Conservation (phyloP, 2,329 filamentous ascomycete species). For the Celoporthe dispersa region DNA sequence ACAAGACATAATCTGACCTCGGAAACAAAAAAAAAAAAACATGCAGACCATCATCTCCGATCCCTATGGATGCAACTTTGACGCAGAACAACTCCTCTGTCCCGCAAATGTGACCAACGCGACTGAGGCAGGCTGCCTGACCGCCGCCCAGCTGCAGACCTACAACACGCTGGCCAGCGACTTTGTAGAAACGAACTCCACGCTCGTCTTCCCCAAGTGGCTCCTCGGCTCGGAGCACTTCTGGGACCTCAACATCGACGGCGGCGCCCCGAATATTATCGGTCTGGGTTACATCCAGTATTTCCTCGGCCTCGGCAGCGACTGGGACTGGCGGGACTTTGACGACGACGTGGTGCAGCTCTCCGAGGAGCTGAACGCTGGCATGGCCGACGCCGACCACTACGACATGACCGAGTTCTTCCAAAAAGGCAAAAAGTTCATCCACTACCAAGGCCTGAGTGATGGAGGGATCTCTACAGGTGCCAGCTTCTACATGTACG, state of each 20-base stretch:
- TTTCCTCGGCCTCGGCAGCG: conserved; percentile 3
- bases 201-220: conserved; percentile 21
- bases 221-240: conserved; percentile 22
- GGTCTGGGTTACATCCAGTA: conserved; percentile 1
- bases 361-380: conserved; percentile 11
- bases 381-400: conserved; percentile 30
- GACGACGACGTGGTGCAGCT: background rate
- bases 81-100: conserved; percentile 25
- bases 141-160: background rate
- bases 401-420: conserved; percentile 5
- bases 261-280: conserved; percentile 1
- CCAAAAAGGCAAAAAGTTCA: conserved; percentile 47
- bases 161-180: background rate
- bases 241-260: conserved; percentile 2
- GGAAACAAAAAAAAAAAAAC: too few species aligned
- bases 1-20: background rate
- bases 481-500: conserved; percentile 30
- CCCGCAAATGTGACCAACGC: conserved; percentile 18
- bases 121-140: background rate
- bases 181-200: background rate
- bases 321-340: background rate
- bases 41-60: background rate
- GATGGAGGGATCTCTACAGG: conserved; percentile 48
- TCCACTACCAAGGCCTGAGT: conserved; percentile 49
- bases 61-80: background rate